phyloP scores from a whole-genome alignment of 2,329 filamentous ascomycete species.

The Pseudogymnoascus sp. region DNA sequence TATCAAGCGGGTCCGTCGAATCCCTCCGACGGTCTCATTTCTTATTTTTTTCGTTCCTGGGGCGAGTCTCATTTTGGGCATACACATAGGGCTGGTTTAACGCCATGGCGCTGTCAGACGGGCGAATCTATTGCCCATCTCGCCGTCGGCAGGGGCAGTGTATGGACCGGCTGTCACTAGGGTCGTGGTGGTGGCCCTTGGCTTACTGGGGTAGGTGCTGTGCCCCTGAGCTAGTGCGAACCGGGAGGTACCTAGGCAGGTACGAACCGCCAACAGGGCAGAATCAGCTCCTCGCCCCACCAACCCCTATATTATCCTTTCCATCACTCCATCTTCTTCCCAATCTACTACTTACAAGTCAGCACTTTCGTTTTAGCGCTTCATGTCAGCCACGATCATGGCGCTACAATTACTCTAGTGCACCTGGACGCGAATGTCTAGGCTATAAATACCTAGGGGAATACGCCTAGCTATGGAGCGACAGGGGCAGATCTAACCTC shows the following conservation, averaged over 20 bases:
- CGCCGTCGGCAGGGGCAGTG: background rate
- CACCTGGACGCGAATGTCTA: conserved; percentile 17
- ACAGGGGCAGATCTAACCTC: conserved; percentile 10
- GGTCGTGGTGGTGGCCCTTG: background rate
- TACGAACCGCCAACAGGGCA: too few relatives aligned
- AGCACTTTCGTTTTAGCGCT: too few relatives aligned
- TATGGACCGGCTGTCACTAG: background rate
- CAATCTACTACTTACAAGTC: too few relatives aligned
- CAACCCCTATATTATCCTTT: too few relatives aligned
- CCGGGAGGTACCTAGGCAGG: too few relatives aligned
- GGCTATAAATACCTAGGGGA: conserved; percentile 15
- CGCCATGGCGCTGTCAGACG: background rate
- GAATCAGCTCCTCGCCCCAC: too few relatives aligned
- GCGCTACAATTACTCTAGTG: conserved; percentile 19
- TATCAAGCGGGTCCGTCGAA: background rate
- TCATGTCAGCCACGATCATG: conserved; percentile 9
- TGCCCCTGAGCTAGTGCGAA: background rate
- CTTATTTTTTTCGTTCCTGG: background rate
- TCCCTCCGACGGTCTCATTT: background rate
- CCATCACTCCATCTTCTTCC: too few relatives aligned
- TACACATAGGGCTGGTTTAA: background rate
- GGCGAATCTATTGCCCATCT: background rate
- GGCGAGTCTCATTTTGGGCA: too few relatives aligned
- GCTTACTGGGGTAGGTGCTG: background rate
- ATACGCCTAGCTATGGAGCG: conserved; percentile 21